These are phyloP conservation scores for Lantana camara DNA, from an alignment of 257 asterid genomes.

Conservation along the genomic window DNA sequence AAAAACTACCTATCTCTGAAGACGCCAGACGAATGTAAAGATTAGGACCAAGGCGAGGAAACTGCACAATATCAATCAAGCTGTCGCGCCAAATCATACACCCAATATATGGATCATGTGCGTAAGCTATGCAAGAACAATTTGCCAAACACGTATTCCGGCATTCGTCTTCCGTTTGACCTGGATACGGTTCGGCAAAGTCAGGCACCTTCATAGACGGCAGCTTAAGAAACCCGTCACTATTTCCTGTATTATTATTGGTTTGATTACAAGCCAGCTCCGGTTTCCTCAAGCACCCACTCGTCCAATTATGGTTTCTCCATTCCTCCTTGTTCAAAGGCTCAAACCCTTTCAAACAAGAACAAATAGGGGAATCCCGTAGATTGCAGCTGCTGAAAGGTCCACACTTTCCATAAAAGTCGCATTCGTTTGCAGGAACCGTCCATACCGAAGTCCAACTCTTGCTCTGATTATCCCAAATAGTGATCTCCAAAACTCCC, in stretches of 20 bases:
- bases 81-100: constrained; percentile 54
- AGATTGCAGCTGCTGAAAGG: constrained; percentile 42
- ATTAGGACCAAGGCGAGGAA: constrained; percentile 41
- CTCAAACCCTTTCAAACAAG: constrained; percentile 13
- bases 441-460: not conserved
- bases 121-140: constrained; percentile 63
- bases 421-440: constrained; percentile 29
- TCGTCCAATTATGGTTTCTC: not conserved
- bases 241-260: not conserved
- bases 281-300: not conserved
- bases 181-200: constrained; percentile 4
- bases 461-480: constrained; percentile 24
- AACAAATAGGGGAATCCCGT: constrained; percentile 28
- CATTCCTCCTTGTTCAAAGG: not conserved
- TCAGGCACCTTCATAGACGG: constrained; percentile 31
- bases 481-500: constrained; percentile 19
- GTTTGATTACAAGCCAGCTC: not conserved
- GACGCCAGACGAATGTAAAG: constrained; percentile 49
- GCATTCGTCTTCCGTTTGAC: constrained; percentile 24
- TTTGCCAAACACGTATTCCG: constrained; percentile 38
- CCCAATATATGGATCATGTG: constrained; percentile 38
- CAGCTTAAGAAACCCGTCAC: constrained; percentile 30
- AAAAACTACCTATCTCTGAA: constrained; percentile 49
- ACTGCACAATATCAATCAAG: constrained; percentile 50
- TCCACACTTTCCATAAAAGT: constrained; percentile 44